phyloP scores from a whole-genome alignment of 345 rosid genomes.

The Lepidium didymum region DNA sequence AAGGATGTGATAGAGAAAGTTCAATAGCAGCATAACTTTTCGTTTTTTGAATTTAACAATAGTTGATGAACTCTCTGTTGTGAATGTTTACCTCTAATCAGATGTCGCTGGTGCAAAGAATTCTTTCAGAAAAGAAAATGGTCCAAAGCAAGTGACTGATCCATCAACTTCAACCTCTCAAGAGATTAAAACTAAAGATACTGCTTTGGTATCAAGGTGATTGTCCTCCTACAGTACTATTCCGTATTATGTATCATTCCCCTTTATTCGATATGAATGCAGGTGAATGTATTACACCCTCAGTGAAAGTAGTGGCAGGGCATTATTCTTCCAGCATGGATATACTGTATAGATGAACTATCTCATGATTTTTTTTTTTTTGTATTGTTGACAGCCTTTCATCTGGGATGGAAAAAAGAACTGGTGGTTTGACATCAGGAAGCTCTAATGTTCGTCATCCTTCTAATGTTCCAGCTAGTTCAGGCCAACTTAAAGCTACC shows the following conservation, averaged over 20 bases:
- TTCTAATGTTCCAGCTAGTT: conserved; percentile 27
- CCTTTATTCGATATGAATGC: neutral
- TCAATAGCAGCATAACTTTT: conserved; percentile 1
- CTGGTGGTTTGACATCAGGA: conserved; percentile 39
- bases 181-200: conserved; percentile 44
- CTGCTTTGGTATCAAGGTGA: conserved; percentile 42
- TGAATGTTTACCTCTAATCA: conserved; percentile 32
- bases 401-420: conserved; percentile 40
- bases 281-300: conserved; percentile 6
- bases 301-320: neutral
- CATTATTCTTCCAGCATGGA: neutral
- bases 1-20: neutral
- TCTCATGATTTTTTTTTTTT: conserved; percentile 14
- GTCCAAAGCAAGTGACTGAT: conserved; percentile 42
- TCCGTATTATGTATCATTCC: neutral
- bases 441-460: conserved; percentile 20
- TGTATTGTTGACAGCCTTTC: conserved; percentile 36
- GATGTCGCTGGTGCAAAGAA: conserved; percentile 60
- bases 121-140: conserved; percentile 49
- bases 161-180: conserved; percentile 37
- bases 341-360: neutral
- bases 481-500: conserved; percentile 36
- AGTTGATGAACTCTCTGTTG: conserved; percentile 16
- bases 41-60: conserved; percentile 3
- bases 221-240: neutral